Evolutionary conservation across 2,329 filamentous ascomycete species (phyloP), one percentile per base, ranked within the genome.

Genomic region (Fonsecaea erecta): DNA sequence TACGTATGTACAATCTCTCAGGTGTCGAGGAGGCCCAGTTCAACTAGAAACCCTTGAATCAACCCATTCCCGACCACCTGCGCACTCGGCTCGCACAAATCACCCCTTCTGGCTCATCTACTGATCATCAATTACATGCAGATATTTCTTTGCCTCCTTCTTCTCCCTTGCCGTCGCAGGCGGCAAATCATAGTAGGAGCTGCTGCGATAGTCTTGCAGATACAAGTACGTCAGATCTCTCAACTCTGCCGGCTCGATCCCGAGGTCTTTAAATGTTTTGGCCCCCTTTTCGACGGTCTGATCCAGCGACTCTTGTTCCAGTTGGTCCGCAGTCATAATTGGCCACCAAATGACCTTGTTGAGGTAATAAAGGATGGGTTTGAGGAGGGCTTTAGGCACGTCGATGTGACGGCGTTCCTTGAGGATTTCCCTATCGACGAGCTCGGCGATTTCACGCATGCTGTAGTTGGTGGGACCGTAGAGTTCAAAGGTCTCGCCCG

Each of bases 181-280:
- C 57, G 95, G 95, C 71, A 98, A 85, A 77, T 99, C 94, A 79
- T 96, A 97, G 86, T 89, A 95, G 74, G 88, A 86, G 64, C 90
- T 86, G 80, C 91, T 94, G 76, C 95, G 90, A 84, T 92, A 97
- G 78, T 88, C 90, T 90, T 96, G 90, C 83, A 98, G 80, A 81
- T 99, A 99, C 79, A 96, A 90, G 80, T 94, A 98, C 71, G 92
- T 96, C 77, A 92, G 88, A 78, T 91, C 89, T 77, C 86, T 88
- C 74, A 98, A 86, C 69, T 98, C 93, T 53, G 88, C 90, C 32
- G 94, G 92, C 79, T 93, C 90, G 70, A 99, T 97, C 67, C 87
- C 91, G 53, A 99, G 85, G 75, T 98, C 93, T 79, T 91, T 91
- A 82, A 98, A 96, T 1, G 95, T 98, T 86, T 97, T 98, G 70